Percentiles rank a stretch among this genome's conserved stretches.
Conservation (phyloP, 2,329 filamentous ascomycete species). For the Penicillium sp. region DNA sequence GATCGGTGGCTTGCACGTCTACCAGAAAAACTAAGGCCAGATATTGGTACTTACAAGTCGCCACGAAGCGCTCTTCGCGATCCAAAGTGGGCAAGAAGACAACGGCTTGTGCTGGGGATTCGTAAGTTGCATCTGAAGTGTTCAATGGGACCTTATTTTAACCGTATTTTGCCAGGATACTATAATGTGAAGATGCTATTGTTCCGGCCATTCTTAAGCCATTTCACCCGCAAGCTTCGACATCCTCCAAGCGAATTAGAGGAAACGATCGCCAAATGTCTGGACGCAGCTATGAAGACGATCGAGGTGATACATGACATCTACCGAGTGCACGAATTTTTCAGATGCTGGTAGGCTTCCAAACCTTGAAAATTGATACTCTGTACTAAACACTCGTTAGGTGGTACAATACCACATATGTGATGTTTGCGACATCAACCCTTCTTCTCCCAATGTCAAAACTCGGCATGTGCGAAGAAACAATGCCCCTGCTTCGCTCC, state of each 20-base stretch:
- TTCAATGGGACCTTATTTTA: not conserved
- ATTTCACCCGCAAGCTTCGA: slow-evolving; percentile 30
- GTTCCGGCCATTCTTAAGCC: slow-evolving; percentile 37
- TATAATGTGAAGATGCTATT: slow-evolving; percentile 44
- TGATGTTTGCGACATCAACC: slow-evolving; percentile 42
- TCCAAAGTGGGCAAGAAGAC: slow-evolving; percentile 40
- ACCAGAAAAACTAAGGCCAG: slow-evolving; percentile 34
- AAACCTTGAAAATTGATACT: no score
- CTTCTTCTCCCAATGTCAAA: slow-evolving; percentile 38
- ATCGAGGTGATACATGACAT: slow-evolving; percentile 45
- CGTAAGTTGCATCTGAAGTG: slow-evolving; percentile 26
- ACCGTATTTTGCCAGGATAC: slow-evolving; percentile 29
- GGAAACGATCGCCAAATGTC: slow-evolving; percentile 37
- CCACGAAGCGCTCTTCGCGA: slow-evolving; percentile 32
- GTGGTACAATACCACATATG: slow-evolving; percentile 47
- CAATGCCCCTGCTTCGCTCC: slow-evolving; percentile 27
- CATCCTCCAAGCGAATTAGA: slow-evolving; percentile 29
- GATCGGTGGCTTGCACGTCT: slow-evolving; percentile 37
- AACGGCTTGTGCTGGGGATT: slow-evolving; percentile 41
- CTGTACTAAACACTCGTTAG: slow-evolving; percentile 17
- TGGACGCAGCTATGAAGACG: slow-evolving; percentile 40
- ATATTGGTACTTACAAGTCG: slow-evolving; percentile 22
- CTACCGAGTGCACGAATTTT: slow-evolving; percentile 41
- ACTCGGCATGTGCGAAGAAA: slow-evolving; percentile 28
- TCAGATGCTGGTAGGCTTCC: slow-evolving; percentile 41